Conservation (phyloP, 208 protist genomes). For the Jaenimonas drosophilae region DNA sequence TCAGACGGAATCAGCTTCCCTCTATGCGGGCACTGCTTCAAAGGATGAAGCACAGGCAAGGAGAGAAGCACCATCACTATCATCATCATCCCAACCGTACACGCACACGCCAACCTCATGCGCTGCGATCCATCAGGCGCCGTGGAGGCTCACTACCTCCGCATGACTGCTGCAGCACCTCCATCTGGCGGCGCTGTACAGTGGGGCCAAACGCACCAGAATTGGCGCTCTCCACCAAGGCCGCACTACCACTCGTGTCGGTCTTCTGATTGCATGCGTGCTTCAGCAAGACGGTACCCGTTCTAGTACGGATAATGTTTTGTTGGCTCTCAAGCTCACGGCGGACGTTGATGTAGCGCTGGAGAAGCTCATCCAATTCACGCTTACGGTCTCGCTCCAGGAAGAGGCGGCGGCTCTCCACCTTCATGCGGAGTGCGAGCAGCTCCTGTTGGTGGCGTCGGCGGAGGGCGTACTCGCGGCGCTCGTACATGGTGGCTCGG, state of each 20-base stretch:
- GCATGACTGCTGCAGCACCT: not conserved
- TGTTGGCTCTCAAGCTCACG: constrained; percentile 78
- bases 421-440: constrained; percentile 54
- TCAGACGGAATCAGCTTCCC: too few species aligned
- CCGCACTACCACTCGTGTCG: constrained; percentile 62
- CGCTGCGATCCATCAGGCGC: not conserved
- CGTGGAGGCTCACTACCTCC: not conserved
- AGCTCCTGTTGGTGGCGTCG: constrained; percentile 80
- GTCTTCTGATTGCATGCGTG: constrained; percentile 79
- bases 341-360: constrained; percentile 82
- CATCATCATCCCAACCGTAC: not conserved
- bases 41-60: too few species aligned
- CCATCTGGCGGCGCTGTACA: constrained; percentile 23
- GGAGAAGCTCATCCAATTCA: constrained; percentile 81
- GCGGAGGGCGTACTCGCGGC: constrained; percentile 45
- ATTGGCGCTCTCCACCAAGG: constrained; percentile 53
- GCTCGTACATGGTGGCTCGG: constrained; percentile 39
- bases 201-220: constrained; percentile 69
- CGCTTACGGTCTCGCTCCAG: constrained; percentile 73
- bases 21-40: too few species aligned
- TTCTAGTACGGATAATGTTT: constrained; percentile 84
- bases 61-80: not conserved
- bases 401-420: constrained; percentile 58
- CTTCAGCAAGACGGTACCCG: constrained; percentile 74
- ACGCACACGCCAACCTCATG: not conserved